Evolutionary conservation across 1,284 basidiomycete species (phyloP), one percentile per base, ranked within the genome.

Genomic region (Austroboletus niveus): DNA sequence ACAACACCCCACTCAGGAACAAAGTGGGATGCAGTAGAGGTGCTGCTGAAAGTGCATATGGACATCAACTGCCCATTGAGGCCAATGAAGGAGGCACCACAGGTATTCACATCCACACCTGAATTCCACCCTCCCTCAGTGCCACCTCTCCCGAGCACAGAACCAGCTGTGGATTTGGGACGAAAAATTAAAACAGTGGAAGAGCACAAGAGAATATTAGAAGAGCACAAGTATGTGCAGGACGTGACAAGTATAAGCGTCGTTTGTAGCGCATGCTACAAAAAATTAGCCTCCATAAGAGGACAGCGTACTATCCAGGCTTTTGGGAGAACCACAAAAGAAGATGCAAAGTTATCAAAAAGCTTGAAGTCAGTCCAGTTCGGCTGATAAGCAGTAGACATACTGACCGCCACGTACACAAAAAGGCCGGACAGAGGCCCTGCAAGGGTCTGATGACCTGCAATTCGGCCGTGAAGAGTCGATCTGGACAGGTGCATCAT

Each of bases 221-320:
- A 70, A 45, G 55, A 60, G 32, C 69, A 71, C 55, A 54, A 66
- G 36, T 68, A 66, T 38, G 39, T 64, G 15, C 46, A 44, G 20
- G 49, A 56, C 44, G 41, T 71, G 5, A 65, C 55, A 40, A 48
- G 40, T 15, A 69, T 57, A 30, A 70, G 63, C 34, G 69, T 67
- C 1, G 46, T 54, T 1, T 67, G 65, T 27, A 39, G 34, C 8
- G 69, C 62, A 35, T 67, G 65, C 38, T 9, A 45, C 27, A 71
- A 43, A 54, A 52, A 30, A 67, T 67, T 32, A 71, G 65, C 42
- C 66, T 67, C 12, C 68, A 67, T 39, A 71, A 70, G 46, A 45
- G 65, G 43, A 69, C 69, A 1, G 45, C 55, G 36, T 71, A 71
- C 50, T 71, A 71, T 27, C 66, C 65, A 22, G 65, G 65, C 7